A percentile compares a stretch with the other conserved stretches of the same genome.
Evolutionary conservation across 2,329 filamentous ascomycete species (phyloP).

Genomic region (Beauveria sp.): DNA sequence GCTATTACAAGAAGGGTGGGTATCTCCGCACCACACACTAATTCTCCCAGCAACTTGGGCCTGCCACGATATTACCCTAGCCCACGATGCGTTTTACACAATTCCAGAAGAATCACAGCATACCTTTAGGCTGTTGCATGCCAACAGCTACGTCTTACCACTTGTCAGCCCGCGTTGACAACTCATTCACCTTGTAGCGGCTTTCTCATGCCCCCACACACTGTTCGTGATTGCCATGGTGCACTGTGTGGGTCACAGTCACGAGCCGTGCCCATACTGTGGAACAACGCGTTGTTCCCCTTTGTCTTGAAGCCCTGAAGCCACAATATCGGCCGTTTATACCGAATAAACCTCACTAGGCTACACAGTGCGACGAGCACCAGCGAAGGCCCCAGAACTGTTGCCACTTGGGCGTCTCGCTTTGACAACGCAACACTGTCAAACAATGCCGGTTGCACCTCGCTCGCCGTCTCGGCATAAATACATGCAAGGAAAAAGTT

Average conservation of each 20-base stretch:
- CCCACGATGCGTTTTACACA: no score
- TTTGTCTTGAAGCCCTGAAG: background rate
- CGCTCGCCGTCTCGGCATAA: background rate
- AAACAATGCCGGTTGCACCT: slow-evolving; percentile 1
- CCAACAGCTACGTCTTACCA: background rate
- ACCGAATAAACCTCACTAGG: background rate
- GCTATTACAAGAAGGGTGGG: no score
- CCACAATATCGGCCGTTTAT: background rate
- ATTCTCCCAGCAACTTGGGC: no score
- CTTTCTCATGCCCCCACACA: background rate
- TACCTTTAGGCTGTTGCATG: no score
- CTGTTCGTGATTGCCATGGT: background rate
- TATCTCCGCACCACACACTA: no score
- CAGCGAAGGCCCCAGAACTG: background rate
- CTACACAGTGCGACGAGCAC: background rate
- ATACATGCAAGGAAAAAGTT: background rate
- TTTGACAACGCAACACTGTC: background rate
- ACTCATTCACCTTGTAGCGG: background rate
- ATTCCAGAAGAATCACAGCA: no score
- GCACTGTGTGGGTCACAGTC: slow-evolving; percentile 2
- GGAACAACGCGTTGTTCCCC: background rate
- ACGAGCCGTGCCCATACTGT: background rate
- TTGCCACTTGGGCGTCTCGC: background rate
- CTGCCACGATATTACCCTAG: no score
- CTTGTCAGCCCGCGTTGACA: background rate